Conservation (phyloP, 2,329 filamentous ascomycete species). For the Kalmusia sp. region DNA sequence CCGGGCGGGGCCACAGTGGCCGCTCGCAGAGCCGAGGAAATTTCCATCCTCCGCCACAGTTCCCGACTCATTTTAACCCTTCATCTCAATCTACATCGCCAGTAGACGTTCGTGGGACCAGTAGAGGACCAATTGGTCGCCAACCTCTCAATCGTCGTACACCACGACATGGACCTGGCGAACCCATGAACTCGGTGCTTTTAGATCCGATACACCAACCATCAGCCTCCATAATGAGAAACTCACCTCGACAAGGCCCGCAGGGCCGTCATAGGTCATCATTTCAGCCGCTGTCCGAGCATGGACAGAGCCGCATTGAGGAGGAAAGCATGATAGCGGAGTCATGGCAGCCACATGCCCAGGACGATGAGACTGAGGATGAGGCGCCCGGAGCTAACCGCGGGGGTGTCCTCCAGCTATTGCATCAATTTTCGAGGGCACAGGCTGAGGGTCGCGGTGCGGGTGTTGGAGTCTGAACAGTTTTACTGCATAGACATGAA, state of each 20-base stretch:
- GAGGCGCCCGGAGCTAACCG: slow-evolving; percentile 52
- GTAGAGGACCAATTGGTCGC: slow-evolving; percentile 31
- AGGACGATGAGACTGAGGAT: slow-evolving; percentile 58
- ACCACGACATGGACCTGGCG: slow-evolving; percentile 44
- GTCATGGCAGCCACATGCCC: slow-evolving; percentile 58
- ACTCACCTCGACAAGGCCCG: slow-evolving; percentile 56
- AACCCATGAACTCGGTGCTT: slow-evolving; percentile 75
- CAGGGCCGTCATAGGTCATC: slow-evolving; percentile 53
- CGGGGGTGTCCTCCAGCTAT: slow-evolving; percentile 68
- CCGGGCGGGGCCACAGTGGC: slow-evolving; percentile 47
- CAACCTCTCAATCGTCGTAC: slow-evolving; percentile 35
- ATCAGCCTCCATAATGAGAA: slow-evolving; percentile 54
- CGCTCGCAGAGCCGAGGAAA: slow-evolving; percentile 53
- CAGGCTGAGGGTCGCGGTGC: slow-evolving; percentile 58
- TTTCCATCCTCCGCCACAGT: slow-evolving; percentile 78
- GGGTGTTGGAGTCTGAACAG: slow-evolving; percentile 37
- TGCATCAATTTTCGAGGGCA: slow-evolving; percentile 72
- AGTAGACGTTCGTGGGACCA: slow-evolving; percentile 35
- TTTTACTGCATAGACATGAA: background rate
- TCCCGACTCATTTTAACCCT: slow-evolving; percentile 68
- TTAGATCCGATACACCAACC: slow-evolving; percentile 80
- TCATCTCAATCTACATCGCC: slow-evolving; percentile 58
- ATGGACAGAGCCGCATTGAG: slow-evolving; percentile 43
- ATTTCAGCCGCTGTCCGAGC: slow-evolving; percentile 30
- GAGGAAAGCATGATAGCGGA: slow-evolving; percentile 68